Percentiles rank a stretch among this genome's conserved stretches.
phyloP scores from a whole-genome alignment of 2,329 filamentous ascomycete genomes.

The Pezicula neosporulosa region DNA sequence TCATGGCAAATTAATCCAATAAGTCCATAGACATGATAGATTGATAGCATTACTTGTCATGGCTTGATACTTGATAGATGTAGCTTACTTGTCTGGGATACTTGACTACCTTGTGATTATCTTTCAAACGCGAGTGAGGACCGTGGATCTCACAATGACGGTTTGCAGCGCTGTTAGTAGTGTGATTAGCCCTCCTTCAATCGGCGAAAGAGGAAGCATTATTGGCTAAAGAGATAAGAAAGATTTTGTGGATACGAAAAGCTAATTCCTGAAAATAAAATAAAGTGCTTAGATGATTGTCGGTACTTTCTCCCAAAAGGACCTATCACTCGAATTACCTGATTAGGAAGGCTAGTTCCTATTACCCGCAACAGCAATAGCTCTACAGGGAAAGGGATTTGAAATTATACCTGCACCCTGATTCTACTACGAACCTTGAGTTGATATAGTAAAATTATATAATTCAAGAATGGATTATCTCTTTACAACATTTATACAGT shows the following conservation, averaged over 20 bases:
- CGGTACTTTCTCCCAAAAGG: background rate
- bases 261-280: no score
- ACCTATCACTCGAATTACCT: background rate
- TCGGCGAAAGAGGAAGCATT: background rate
- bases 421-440: background rate
- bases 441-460: no score
- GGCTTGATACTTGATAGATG: no score
- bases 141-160: background rate
- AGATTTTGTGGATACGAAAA: no score
- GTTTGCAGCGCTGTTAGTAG: background rate
- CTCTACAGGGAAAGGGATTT: background rate
- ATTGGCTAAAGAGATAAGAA: background rate
- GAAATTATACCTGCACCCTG: background rate
- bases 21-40: background rate
- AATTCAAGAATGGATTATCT: no score
- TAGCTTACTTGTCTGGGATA: no score
- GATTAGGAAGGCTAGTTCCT: background rate
- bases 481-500: no score
- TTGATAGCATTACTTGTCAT: background rate
- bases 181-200: background rate
- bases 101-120: background rate
- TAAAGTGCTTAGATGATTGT: background rate
- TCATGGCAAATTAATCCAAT: slow-evolving; percentile 1
- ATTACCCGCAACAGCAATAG: background rate
- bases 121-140: background rate